Evolutionary conservation across 2,329 filamentous ascomycete genomes (phyloP).

Genomic region (Calonectria pteridis): DNA sequence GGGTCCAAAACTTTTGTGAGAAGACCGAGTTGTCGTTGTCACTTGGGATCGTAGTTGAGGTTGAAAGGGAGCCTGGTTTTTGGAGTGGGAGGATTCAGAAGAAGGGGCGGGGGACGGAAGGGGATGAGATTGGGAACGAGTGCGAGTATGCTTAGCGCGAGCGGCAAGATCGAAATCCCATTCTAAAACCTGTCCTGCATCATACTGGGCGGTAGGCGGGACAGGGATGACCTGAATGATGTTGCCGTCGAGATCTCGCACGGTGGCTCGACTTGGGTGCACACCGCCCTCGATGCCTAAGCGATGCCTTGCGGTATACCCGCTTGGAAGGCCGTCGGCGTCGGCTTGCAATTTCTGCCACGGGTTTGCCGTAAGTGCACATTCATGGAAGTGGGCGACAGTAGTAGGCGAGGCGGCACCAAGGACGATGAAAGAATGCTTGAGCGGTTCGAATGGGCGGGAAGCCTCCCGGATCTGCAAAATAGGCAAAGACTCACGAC

Average conservation of each 20-base stretch:
- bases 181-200: slow-evolving; percentile 59
- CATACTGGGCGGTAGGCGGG: slow-evolving; percentile 45
- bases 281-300: slow-evolving; percentile 49
- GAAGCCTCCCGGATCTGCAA: slow-evolving; percentile 61
- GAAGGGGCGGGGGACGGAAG: slow-evolving; percentile 38
- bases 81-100: slow-evolving; percentile 36
- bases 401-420: slow-evolving; percentile 74
- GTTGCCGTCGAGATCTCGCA: slow-evolving; percentile 86
- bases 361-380: slow-evolving; percentile 72
- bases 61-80: slow-evolving; percentile 37
- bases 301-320: slow-evolving; percentile 43
- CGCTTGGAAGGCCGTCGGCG: slow-evolving; percentile 32
- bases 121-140: slow-evolving; percentile 41
- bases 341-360: slow-evolving; percentile 56
- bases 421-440: slow-evolving; percentile 70
- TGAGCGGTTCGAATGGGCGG: slow-evolving; percentile 54
- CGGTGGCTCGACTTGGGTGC: slow-evolving; percentile 60
- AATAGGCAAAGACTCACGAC: slow-evolving; percentile 47
- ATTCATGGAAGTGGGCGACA: slow-evolving; percentile 79
- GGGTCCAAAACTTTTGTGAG: slow-evolving; percentile 38
- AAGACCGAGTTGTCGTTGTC: slow-evolving; percentile 17
- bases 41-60: slow-evolving; percentile 29
- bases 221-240: slow-evolving; percentile 81
- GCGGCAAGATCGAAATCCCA: slow-evolving; percentile 62
- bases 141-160: slow-evolving; percentile 27